A percentile compares a stretch with the other conserved stretches of the same genome.
Conservation (phyloP, 257 asterid species). For the Lycium ferocissimum region DNA sequence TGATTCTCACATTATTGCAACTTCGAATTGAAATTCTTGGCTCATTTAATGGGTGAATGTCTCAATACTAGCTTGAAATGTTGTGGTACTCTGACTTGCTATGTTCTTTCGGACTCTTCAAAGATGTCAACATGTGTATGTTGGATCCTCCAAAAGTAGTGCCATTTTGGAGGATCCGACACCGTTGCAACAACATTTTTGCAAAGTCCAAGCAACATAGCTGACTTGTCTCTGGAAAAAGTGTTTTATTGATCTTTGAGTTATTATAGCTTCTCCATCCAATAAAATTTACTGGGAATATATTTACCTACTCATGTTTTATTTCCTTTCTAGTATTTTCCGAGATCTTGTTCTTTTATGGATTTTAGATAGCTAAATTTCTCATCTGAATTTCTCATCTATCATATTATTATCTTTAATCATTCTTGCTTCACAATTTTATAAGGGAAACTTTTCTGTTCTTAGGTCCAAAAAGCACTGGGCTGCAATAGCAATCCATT, state of each 20-base stretch:
- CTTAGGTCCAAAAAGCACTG: conserved; percentile 84
- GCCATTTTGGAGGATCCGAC: neutral
- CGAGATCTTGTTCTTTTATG: neutral
- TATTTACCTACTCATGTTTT: neutral
- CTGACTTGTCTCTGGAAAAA: neutral
- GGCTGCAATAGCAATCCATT: conserved; percentile 89
- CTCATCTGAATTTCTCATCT: neutral
- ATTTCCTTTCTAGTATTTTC: neutral
- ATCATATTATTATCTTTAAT: neutral
- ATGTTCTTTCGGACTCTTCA: neutral
- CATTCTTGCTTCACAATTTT: neutral
- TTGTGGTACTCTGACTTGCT: neutral
- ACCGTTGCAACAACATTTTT: neutral
- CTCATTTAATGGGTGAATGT: neutral
- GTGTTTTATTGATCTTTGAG: neutral
- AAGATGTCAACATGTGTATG: neutral
- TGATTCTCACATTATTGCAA: neutral
- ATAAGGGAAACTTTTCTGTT: neutral
- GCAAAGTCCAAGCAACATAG: neutral
- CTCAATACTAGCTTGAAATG: neutral
- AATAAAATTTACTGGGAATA: neutral
- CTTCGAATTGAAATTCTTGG: neutral
- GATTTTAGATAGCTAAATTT: neutral
- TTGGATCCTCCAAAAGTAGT: neutral
- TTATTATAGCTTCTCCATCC: neutral